phyloP scores from a whole-genome alignment of 2,329 filamentous ascomycete species.

The Amesomyces nigricolor region DNA sequence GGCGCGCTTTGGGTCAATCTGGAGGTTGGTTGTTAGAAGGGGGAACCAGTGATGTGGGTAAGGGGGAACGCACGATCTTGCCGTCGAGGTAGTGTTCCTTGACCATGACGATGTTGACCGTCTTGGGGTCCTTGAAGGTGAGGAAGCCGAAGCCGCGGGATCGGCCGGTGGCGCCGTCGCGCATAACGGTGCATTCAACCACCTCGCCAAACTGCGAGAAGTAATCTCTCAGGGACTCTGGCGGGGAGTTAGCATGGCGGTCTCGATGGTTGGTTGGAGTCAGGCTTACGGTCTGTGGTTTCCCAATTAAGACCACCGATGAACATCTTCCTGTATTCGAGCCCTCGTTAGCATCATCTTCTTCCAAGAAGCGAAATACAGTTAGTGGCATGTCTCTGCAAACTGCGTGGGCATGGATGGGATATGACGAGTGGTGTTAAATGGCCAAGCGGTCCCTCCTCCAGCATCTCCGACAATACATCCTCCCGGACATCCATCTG shows the following conservation, averaged over 20 bases:
- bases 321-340: slow-evolving; percentile 84
- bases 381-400: not conserved
- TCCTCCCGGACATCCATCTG: too few relatives aligned
- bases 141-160: slow-evolving; percentile 96
- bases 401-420: not conserved
- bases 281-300: slow-evolving; percentile 87
- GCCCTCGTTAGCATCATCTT: slow-evolving; percentile 24
- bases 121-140: slow-evolving; percentile 96
- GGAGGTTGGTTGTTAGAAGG: not conserved
- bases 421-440: not conserved
- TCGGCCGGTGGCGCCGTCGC: slow-evolving; percentile 86
- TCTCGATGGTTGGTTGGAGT: not conserved
- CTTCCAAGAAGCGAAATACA: not conserved
- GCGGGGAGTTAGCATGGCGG: slow-evolving; percentile 1
- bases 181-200: slow-evolving; percentile 98
- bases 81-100: slow-evolving; percentile 98
- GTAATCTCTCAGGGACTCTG: slow-evolving; percentile 94
- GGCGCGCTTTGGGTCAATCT: slow-evolving; percentile 97
- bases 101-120: slow-evolving; percentile 98
- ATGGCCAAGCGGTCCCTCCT: too few relatives aligned
- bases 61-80: slow-evolving; percentile 72
- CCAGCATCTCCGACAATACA: too few relatives aligned
- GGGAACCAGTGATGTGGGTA: not conserved
- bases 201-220: slow-evolving; percentile 98
- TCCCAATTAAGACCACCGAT: slow-evolving; percentile 99